Base-by-base conservation (phyloP, 2,329 filamentous ascomycete genomes). In the Dactylellina leptospora region DNA sequence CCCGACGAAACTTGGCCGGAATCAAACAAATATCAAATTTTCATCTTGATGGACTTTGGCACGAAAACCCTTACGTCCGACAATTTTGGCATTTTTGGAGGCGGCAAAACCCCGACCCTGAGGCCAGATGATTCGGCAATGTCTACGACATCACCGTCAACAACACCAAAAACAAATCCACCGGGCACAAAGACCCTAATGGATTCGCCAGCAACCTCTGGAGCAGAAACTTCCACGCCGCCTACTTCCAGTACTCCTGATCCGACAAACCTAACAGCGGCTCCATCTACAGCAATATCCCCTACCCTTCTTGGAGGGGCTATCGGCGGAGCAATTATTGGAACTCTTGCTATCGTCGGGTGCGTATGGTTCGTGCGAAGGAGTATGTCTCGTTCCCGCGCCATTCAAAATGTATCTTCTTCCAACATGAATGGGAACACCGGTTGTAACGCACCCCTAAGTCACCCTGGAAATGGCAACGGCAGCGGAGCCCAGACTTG, bases 311-410 rank as follows among this genome's bases (percentile, higher is more conserved):
- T 72, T 10, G 68, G 59, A 8, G 59, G 68, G 1, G 68, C 68
- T 1, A 64, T 72, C 33, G 68, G 68, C 3, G 68, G 68, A 10
- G 40, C 68, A 3, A 42, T 72, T 10, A 38, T n/a, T 10, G 68
- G 59, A 30, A 72, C 68, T 6, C 68, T 72, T 11, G 68, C 59
- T 18, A 59, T 72, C 28, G 68, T 72, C 18, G 68, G 68, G 8
- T 13, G 59, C 22, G 20, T 72, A 20, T 64, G 51, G 59, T 64
- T 72, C 47, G 59, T 72, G 59, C 45, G 53, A 25, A 72, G 40
- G 45, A 47, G 59, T 25, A 72, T 64, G 59, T 51, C 53, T 30
- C 13, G 59, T 9, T 71, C 66, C n/a, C 66, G 66, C 22, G 66
- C 51, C 1, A 38, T 3, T 4, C 66, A 71, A 16, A 58, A 51